Conservation (phyloP, 2,329 filamentous ascomycete species). For the Aureobasidium zeae region DNA sequence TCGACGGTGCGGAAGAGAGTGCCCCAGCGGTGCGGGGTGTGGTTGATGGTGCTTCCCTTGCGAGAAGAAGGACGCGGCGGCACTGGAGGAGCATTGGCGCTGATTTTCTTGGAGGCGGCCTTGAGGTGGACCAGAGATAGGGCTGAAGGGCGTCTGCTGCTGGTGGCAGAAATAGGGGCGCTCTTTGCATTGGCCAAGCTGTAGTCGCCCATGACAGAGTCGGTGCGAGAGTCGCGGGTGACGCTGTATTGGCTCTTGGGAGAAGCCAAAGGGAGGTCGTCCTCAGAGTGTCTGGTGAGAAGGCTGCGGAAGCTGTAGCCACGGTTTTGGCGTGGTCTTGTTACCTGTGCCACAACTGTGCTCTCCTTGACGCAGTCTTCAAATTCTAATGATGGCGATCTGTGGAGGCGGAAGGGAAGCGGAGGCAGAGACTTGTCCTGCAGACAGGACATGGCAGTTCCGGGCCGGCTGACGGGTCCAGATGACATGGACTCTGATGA, state of each 20-base stretch:
- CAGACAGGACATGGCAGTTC: conserved; percentile 15
- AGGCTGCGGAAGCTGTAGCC: conserved; percentile 19
- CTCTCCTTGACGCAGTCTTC: conserved; percentile 13
- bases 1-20: conserved; percentile 17
- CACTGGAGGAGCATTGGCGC: conserved; percentile 11
- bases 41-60: conserved; percentile 17
- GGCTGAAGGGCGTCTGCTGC: conserved; percentile 18
- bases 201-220: conserved; percentile 19
- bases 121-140: conserved; percentile 16
- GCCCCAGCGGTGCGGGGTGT: conserved; percentile 16
- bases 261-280: conserved; percentile 10
- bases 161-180: conserved; percentile 14
- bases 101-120: conserved; percentile 16
- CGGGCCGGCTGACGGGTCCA: conserved; percentile 4
- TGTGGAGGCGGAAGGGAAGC: conserved; percentile 16
- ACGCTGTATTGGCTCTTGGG: conserved; percentile 12
- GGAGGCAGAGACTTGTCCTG: conserved; percentile 18
- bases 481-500: conserved; percentile 18
- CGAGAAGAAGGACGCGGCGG: conserved; percentile 15
- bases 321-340: conserved; percentile 17
- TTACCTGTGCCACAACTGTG: conserved; percentile 2
- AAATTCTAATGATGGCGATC: conserved; percentile 18
- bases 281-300: conserved; percentile 17
- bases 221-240: conserved; percentile 14
- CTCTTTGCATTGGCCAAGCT: conserved; percentile 13